Base-by-base conservation (phyloP, 176 grass and related monocot species). In the Aegilops sharonensis region DNA sequence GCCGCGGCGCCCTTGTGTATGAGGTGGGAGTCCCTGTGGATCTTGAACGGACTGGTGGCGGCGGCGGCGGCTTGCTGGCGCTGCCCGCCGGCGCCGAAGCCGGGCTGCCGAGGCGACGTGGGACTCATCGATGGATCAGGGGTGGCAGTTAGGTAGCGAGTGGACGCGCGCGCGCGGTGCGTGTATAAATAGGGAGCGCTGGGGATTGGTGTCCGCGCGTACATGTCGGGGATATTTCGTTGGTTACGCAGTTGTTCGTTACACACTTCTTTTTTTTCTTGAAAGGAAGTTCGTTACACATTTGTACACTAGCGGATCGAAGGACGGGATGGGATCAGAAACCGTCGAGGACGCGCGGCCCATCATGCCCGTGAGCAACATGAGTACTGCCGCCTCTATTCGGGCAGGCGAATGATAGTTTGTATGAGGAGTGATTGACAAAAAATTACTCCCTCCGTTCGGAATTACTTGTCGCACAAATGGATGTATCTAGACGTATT, bases 1-100 rank as follows among this genome's bases (percentile, higher is more conserved):
- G 61, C 14, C 71, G 80, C 21, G 43, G 70, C 30, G 18, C 61
- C 10, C 77, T 91, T 91, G 72, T 91, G 84, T 24, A 92, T 89
- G 81, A 30, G 40, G 78, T 77, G 84, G n/a, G 87, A 92, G 87
- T 84, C 84, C 62, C 71, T 85, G 87, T 82, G 77, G 30, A 94
- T 75, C 84, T 82, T 91, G 30, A 85, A 71, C 29, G 89, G 68
- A 4, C 84, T 64, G 17, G 81, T n/a, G 66, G 40, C 21, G 39
- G 81, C 23, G 81, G 52, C 52, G 56, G 20, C 56, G 7, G 50
- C 7, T 4, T 80, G 81, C n/a, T 48, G 66, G 37, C 76, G 67
- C 52, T 30, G 79, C 73, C 25, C 45, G 73, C 73, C 73, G 73
- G 73, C 73, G 73, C 73, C 73, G 40, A 69, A 9, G 24, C 35